These are phyloP conservation scores for Plantago major DNA, from an alignment of 257 asterid genomes.

Conservation along the genomic window DNA sequence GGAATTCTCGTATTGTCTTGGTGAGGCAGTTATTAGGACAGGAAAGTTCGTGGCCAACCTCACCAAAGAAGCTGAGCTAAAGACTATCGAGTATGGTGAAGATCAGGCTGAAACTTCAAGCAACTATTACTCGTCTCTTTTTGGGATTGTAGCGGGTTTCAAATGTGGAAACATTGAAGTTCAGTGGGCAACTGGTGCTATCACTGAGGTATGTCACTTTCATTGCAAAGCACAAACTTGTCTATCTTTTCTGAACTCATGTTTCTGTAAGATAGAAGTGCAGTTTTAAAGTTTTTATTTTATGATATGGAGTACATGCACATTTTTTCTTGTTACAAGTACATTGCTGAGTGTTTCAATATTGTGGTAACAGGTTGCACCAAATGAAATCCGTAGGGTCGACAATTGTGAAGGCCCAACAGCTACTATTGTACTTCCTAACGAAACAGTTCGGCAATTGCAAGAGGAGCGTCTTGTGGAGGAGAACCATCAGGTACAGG, in stretches of 20 bases:
- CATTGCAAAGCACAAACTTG: background rate
- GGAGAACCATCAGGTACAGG: conserved; percentile 43
- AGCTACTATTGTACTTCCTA: conserved; percentile 21
- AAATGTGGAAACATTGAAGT: conserved; percentile 59
- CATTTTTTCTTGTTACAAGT: conserved; percentile 2
- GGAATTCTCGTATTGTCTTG: conserved; percentile 49
- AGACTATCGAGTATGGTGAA: conserved; percentile 19
- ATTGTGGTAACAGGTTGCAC: conserved; percentile 50
- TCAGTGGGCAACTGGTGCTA: conserved; percentile 81
- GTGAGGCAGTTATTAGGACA: conserved; percentile 59
- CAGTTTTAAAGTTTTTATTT: background rate
- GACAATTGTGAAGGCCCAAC: conserved; percentile 57
- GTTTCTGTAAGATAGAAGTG: background rate
- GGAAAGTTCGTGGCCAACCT: conserved; percentile 18
- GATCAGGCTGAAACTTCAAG: conserved; percentile 23
- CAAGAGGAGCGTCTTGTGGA: conserved; percentile 36
- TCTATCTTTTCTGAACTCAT: background rate
- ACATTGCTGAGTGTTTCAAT: conserved; percentile 18
- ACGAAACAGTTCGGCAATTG: conserved; percentile 39
- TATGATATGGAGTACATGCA: background rate
- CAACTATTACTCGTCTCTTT: conserved; percentile 36
- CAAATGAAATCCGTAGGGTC: conserved; percentile 61
- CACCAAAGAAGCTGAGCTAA: conserved; percentile 21
- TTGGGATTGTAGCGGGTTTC: conserved; percentile 68
- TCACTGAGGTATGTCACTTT: conserved; percentile 40